These are phyloP conservation scores for Auricularia cornea DNA, from an alignment of 768 basidiomycete genomes.

Conservation along the genomic window DNA sequence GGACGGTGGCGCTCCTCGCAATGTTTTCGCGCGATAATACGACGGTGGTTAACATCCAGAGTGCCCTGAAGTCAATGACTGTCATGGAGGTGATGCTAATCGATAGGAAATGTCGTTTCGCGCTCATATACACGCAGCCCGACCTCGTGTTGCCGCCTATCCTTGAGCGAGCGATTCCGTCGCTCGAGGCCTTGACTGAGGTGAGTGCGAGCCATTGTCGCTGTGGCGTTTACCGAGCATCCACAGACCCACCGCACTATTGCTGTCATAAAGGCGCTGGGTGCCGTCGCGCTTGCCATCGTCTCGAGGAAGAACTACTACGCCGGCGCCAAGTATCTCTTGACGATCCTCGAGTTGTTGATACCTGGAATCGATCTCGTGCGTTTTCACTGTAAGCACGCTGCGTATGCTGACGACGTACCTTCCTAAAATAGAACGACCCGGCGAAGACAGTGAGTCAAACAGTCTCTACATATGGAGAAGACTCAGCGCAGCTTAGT, in stretches of 20 bases:
- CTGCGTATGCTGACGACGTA: conserved; percentile 1
- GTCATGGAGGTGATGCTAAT: conserved; percentile 62
- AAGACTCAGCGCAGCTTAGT: conserved; percentile 43
- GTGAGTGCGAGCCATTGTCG: conserved; percentile 27
- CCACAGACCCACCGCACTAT: conserved; percentile 72
- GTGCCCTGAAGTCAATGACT: conserved; percentile 73
- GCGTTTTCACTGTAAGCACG: conserved; percentile 19
- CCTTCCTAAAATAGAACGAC: conserved; percentile 46
- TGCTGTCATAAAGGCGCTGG: conserved; percentile 77
- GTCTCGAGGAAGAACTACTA: conserved; percentile 75
- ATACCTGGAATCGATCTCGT: conserved; percentile 85
- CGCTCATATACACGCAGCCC: conserved; percentile 30
- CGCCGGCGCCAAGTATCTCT: conserved; percentile 71
- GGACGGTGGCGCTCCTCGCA: conserved; percentile 77
- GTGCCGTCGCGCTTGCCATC: conserved; percentile 71
- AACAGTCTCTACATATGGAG: conserved; percentile 10
- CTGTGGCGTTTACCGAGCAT: conserved; percentile 5
- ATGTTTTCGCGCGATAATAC: conserved; percentile 82
- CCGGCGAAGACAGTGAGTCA: conserved; percentile 59
- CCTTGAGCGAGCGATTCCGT: conserved; percentile 75
- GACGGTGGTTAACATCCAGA: conserved; percentile 68
- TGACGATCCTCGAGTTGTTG: conserved; percentile 70
- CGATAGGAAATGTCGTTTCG: no score
- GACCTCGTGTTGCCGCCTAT: conserved; percentile 76
- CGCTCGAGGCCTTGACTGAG: conserved; percentile 83